Base-by-base conservation (phyloP, 1,284 basidiomycete species). In the Serendipita sp. region DNA sequence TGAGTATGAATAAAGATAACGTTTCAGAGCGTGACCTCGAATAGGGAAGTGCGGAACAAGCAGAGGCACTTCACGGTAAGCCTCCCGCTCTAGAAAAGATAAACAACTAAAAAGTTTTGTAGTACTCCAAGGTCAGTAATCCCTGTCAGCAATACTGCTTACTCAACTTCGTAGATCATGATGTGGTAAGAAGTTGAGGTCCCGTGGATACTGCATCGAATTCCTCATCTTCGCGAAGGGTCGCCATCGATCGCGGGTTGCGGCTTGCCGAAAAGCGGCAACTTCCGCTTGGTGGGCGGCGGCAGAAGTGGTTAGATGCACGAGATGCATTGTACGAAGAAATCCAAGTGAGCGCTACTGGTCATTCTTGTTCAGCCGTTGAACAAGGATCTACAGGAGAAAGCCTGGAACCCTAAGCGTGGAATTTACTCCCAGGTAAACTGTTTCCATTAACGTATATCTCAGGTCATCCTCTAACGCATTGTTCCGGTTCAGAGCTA, bases 211-310 rank as follows among this genome's bases (percentile, higher is more conserved):
- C 35, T 6, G 32, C 61, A 49, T 41, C 53, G 13, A 3, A 47
- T 26, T 45, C 35, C n/a, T 17, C 26, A 63, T 29, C 61, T 32
- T 60, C 42, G 15, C 61, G 41, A 60, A 88, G 88, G 91, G 92
- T 96, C 55, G 93, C 93, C 0, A 83, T 96, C 64, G 93, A 96
- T 69, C 79, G 91, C 76, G 91, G 87, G 2, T 78, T 96, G 2
- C 87, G 93, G 13, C 79, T 96, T 17, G 89, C 91, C 2, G 91
- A 95, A 41, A 96, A 96, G 73, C 83, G 93, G 26, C 88, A 85
- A 0, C 74, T 89, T 8, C 87, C 53, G 53, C 53, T 58, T 12
- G 29, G 53, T n/a, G 22, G 22, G 10, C 53, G 53, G n/a, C 53
- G 53, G 22, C 53, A 58, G n/a, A 30, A 22, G 8, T 58, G 53